A percentile compares a stretch with the other conserved stretches of the same genome.
Evolutionary conservation across 139 green algal genomes (phyloP).

Genomic region (Micromonas commoda): DNA sequence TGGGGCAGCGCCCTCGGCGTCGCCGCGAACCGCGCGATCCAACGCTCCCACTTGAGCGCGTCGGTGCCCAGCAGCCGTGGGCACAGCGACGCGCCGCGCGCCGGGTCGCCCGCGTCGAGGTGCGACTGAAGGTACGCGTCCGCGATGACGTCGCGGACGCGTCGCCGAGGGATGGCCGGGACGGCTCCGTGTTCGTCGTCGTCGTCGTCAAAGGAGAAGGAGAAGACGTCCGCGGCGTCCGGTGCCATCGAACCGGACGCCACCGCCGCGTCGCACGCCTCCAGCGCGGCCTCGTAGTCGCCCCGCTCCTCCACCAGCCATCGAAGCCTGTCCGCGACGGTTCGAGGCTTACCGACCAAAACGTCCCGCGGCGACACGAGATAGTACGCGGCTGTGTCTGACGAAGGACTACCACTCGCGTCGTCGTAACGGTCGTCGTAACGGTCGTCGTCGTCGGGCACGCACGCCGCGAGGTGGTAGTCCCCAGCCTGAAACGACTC

Average conservation of each 20-base stretch:
- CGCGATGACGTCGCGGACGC: neutral
- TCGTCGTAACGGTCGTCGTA: neutral
- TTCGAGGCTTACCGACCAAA: neutral
- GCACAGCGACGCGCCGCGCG: conserved; percentile 50
- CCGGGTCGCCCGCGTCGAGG: conserved; percentile 39
- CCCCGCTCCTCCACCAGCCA: neutral
- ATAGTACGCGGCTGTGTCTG: neutral
- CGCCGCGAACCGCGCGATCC: conserved; percentile 62
- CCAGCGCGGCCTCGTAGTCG: neutral
- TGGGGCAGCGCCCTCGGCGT: conserved; percentile 57
- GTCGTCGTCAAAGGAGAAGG: neutral
- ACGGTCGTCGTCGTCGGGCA: neutral
- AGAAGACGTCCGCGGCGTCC: no score
- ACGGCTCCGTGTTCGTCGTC: no score
- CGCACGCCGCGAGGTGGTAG: neutral
- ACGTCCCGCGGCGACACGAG: conserved; percentile 23
- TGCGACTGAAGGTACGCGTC: no score
- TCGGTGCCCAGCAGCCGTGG: conserved; percentile 50
- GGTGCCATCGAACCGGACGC: neutral
- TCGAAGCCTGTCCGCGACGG: neutral
- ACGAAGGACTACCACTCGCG: no score
- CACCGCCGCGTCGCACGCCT: neutral
- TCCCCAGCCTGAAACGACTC: conserved; percentile 25
- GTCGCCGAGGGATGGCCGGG: neutral
- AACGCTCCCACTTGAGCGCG: conserved; percentile 61